Conservation (phyloP, 2,329 filamentous ascomycete species). For the Gyromitra esculenta region DNA sequence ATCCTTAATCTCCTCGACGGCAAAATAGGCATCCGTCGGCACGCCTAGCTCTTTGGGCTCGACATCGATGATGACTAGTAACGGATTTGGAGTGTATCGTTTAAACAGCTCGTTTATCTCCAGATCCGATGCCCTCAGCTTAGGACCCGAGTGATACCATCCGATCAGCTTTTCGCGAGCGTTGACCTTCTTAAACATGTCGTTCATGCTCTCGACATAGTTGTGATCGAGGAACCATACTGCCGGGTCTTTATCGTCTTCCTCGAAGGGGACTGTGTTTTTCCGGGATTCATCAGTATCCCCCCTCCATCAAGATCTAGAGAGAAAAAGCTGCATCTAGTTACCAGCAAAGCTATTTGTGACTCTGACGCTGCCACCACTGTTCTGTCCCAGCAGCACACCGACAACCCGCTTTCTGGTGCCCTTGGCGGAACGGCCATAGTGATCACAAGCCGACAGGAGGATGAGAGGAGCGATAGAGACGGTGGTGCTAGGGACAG, state of each 20-base stretch:
- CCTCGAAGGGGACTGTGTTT: constrained; percentile 87
- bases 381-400: constrained; percentile 92
- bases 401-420: constrained; percentile 90
- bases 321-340: constrained; percentile 59
- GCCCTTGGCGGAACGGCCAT: constrained; percentile 90
- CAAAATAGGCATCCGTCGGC: constrained; percentile 98
- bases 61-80: constrained; percentile 97
- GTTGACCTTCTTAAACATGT: constrained; percentile 99
- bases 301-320: constrained; percentile 35
- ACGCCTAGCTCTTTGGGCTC: constrained; percentile 98
- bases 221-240: constrained; percentile 99
- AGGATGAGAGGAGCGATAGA: constrained; percentile 97
- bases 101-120: constrained; percentile 99
- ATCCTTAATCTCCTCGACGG: constrained; percentile 99
- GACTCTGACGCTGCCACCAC: constrained; percentile 93
- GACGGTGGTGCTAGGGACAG: constrained; percentile 90
- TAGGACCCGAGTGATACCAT: constrained; percentile 99
- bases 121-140: constrained; percentile 93
- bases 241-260: constrained; percentile 97
- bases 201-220: constrained; percentile 99
- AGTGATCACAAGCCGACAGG: constrained; percentile 97
- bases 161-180: constrained; percentile 98
- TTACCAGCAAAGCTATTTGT: constrained; percentile 98
- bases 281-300: constrained; percentile 21
- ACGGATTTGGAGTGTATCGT: constrained; percentile 94